phyloP scores from a whole-genome alignment of 495 filamentous ascomycete species.

The Ascodesmis nigricans region DNA sequence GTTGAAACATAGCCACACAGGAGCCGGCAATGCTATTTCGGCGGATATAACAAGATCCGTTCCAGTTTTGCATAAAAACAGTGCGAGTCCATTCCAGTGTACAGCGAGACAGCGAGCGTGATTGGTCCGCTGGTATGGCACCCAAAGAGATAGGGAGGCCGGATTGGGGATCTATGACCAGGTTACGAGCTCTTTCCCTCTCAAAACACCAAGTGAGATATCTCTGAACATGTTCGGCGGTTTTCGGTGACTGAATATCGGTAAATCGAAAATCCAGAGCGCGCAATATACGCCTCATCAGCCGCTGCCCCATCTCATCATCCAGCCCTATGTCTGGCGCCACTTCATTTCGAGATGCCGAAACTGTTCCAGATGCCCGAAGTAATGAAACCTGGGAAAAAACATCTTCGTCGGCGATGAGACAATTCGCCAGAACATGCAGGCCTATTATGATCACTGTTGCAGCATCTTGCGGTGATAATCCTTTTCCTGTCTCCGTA shows the following conservation, averaged over 20 bases:
- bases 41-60: conserved; percentile 12
- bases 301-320: conserved; percentile 35
- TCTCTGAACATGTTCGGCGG: no score
- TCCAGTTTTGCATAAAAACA: conserved; percentile 15
- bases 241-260: no score
- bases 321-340: conserved; percentile 32
- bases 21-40: conserved; percentile 18
- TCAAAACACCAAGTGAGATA: no score
- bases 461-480: conserved; percentile 35
- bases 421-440: conserved; percentile 29
- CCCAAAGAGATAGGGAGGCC: no score
- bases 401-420: conserved; percentile 1
- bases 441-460: conserved; percentile 34
- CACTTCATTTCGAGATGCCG: conserved; percentile 12
- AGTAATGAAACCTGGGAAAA: conserved; percentile 26
- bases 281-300: conserved; percentile 33
- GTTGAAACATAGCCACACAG: conserved; percentile 41
- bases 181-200: no score
- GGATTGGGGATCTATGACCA: no score
- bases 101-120: conserved; percentile 16
- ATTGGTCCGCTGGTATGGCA: no score
- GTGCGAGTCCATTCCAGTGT: conserved; percentile 19
- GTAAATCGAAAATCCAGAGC: conserved; percentile 27
- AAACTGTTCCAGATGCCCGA: conserved; percentile 32
- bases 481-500: conserved; percentile 22